These are phyloP conservation scores for Saccharomycopsis sp. DNA, from an alignment of 805 yeast species.

Conservation along the genomic window DNA sequence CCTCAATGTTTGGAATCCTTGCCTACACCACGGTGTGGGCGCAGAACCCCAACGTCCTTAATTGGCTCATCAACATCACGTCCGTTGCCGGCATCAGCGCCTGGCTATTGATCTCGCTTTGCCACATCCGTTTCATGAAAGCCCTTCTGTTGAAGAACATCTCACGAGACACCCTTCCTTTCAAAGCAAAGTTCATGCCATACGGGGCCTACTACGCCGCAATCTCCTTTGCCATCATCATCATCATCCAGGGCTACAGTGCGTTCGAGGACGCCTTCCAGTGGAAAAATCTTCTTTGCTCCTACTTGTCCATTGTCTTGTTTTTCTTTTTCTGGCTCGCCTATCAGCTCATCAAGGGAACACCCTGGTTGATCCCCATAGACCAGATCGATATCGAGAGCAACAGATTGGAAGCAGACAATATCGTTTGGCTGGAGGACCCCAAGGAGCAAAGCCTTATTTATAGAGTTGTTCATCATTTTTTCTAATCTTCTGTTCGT, in stretches of 20 bases:
- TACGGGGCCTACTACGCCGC: conserved; percentile 53
- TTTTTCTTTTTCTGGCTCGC: conserved; percentile 46
- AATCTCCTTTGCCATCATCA: conserved; percentile 42
- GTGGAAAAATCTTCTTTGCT: conserved; percentile 53
- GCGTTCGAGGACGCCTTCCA: conserved; percentile 36
- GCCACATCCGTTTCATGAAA: conserved; percentile 56
- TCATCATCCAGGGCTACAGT: conserved; percentile 60
- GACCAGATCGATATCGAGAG: conserved; percentile 53
- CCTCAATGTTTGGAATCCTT: conserved; percentile 49
- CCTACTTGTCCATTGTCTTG: conserved; percentile 62
- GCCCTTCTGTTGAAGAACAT: conserved; percentile 53
- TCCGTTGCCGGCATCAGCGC: conserved; percentile 61
- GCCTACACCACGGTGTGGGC: conserved; percentile 46
- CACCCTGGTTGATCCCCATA: conserved; percentile 36
- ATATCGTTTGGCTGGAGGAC: not conserved
- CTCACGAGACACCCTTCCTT: conserved; percentile 55
- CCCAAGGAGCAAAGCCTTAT: not conserved
- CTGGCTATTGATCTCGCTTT: conserved; percentile 52
- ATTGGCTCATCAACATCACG: conserved; percentile 59
- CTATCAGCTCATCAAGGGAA: conserved; percentile 45
- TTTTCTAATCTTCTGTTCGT: too few species aligned
- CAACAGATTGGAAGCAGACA: not conserved
- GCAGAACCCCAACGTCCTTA: conserved; percentile 46
- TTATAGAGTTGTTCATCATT: not conserved
- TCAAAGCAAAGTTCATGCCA: conserved; percentile 59